A percentile compares a stretch with the other conserved stretches of the same genome.
These are phyloP conservation scores for Exophiala aquamarina DNA, from an alignment of 2,329 filamentous ascomycete species.

Conservation along the genomic window DNA sequence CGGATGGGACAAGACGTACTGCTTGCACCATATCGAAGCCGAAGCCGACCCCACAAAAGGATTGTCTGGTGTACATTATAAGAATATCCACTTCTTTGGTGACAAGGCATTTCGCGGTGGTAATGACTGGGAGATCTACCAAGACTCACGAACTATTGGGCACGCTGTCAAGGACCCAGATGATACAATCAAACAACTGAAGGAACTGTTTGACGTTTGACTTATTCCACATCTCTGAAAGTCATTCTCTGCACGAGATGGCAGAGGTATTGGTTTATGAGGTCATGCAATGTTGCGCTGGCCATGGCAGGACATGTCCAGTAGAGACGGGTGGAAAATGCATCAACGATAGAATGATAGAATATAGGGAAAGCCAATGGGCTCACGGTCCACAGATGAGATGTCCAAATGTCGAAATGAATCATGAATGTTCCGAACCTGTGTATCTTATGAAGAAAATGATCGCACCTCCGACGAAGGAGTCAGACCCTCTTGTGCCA, in stretches of 20 bases:
- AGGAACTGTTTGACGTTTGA: slow-evolving; percentile 66
- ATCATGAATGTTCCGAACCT: too few relatives aligned
- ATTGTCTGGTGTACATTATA: slow-evolving; percentile 65
- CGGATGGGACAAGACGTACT: slow-evolving; percentile 99
- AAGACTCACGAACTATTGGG: slow-evolving; percentile 76
- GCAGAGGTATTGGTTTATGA: background rate
- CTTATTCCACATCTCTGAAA: slow-evolving; percentile 12
- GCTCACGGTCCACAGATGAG: too few relatives aligned
- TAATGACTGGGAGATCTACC: slow-evolving; percentile 94
- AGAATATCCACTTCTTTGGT: slow-evolving; percentile 94
- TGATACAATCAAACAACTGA: slow-evolving; percentile 77
- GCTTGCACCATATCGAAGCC: slow-evolving; percentile 79
- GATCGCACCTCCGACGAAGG: too few relatives aligned
- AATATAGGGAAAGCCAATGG: too few relatives aligned
- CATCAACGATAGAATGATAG: too few relatives aligned
- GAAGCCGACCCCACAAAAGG: slow-evolving; percentile 68
- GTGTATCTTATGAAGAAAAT: too few relatives aligned
- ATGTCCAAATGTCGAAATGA: too few relatives aligned
- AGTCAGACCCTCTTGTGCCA: too few relatives aligned
- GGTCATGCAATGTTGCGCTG: background rate
- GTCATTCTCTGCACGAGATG: background rate
- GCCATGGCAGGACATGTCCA: too few relatives aligned
- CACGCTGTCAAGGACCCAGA: slow-evolving; percentile 80
- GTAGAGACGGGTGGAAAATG: too few relatives aligned
- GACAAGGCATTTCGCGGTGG: slow-evolving; percentile 91